Base-by-base conservation (phyloP, 768 basidiomycete genomes). In the Chiua virens region DNA sequence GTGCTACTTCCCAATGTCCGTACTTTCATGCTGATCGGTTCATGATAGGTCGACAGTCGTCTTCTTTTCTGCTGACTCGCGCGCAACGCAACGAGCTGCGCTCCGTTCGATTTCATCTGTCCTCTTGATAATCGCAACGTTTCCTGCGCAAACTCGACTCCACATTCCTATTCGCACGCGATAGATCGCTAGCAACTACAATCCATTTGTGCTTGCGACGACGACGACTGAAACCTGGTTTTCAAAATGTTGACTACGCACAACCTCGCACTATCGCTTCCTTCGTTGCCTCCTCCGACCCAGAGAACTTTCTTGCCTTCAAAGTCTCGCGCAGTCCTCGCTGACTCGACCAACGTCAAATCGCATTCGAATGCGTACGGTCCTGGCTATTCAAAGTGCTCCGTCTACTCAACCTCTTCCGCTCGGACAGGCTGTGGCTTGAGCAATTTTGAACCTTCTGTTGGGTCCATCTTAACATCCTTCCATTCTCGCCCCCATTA, bases 81-180 rank as follows among this genome's bases (percentile, higher is more conserved):
- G 50, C 58, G 47, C 47, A 57, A 57, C 65, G 45, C 49, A 55
- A 57, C 65, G 61, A 57, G 49, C 59, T 57, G 59, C 63, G 66
- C 41, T 54, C 53, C 50, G 65, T 63, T 61, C 54, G 41, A 52
- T 58, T 46, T 46, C 56, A 59, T 57, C 53, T 35, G 41, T 46
- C 50, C 27, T 47, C 54, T 35, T 52, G 56, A 58, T 63, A 54
- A 66, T 56, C 61, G 44, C 66, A 55, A 57, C 63, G 41, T 56
- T 60, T 51, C 34, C 36, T 22, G 44, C 38, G 23, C 48, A 32
- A 34, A 54, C 41, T 37, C 44, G 17, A 30, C 42, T 54, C 44
- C 49, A 17, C 44, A 23, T 44, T 45, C 45, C 18, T 50, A 51
- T 49, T 30, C 48, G 43, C 56, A 57, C 58, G 6, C 42, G 3